Base-by-base conservation (phyloP, 331 rosid genomes). In the Malus hybrid region DNA sequence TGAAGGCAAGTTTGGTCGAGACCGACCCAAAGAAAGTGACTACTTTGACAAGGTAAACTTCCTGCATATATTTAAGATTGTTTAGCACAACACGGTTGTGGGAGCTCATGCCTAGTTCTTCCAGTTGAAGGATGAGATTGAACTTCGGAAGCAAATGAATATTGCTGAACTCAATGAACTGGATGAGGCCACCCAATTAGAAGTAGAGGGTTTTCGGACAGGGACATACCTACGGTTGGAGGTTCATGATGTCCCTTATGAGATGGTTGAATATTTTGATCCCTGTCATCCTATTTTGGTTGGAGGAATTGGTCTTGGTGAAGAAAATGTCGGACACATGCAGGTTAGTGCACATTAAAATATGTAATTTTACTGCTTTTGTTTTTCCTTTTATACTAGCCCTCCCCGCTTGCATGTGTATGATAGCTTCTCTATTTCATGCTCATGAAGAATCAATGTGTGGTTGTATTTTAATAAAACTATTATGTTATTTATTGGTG, bases 181-280 rank as follows among this genome's bases (percentile, higher is more conserved):
- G 71, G 99, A 92, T 74, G 97, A 94, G 72, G 90, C 74, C 83
- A 87, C 91, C 56, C 82, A 96, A 74, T 12, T 92, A 63, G 97
- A 90, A 80, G 78, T 90, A 66, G 97, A 89, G 81, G 99, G 97
- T 71, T 92, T 86, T 77, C 88, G 76, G 76, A 87, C 92, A 7
- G 99, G 99, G 79, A 92, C 92, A 52, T 94, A 94, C 79, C 34
- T 94, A 57, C 83, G 99, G 73, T 83, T 94, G 88, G 99, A 94
- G 88, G 80, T 94, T 86, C 96, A 90, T 78, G 86, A 80, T 75
- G 92, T 92, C 82, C 91, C 97, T 39, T 92, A 29, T 73, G 99
- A 94, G 83, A 88, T 94, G 97, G 92, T 87, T 61, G 93, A 89
- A 71, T 78, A 87, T 79, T 94, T 94, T 78, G 90, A 87, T 80